These are phyloP conservation scores for Neofusicoccum cordaticola DNA, from an alignment of 2,329 filamentous ascomycete species.

Conservation along the genomic window DNA sequence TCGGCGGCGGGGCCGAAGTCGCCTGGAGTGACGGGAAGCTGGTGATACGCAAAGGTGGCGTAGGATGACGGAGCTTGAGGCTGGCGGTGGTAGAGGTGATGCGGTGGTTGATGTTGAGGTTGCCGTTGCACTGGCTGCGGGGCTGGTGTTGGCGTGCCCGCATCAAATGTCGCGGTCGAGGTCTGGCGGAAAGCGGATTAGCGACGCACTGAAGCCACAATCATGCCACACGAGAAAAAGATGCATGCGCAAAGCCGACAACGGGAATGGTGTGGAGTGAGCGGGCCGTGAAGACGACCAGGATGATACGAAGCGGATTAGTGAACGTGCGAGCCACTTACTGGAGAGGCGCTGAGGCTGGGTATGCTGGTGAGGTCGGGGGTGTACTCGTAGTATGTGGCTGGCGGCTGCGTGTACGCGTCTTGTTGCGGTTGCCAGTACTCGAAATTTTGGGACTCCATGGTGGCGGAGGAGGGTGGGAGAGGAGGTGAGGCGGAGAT, in stretches of 20 bases:
- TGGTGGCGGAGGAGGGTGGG: conserved; percentile 15
- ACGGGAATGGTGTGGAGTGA: background rate
- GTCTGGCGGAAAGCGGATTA: conserved; percentile 22
- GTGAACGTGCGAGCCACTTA: conserved; percentile 23
- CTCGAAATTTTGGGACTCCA: conserved; percentile 37
- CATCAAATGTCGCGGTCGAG: conserved; percentile 35
- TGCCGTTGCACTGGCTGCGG: conserved; percentile 12
- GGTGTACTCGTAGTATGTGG: conserved; percentile 32
- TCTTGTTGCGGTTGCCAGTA: conserved; percentile 36
- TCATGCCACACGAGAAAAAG: background rate
- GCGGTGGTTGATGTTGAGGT: background rate
- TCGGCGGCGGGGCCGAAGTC: conserved; percentile 41
- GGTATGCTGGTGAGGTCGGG: conserved; percentile 36
- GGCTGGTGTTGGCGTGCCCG: conserved; percentile 24
- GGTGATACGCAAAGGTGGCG: conserved; percentile 32
- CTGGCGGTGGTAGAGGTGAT: conserved; percentile 16
- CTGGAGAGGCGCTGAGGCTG: conserved; percentile 38
- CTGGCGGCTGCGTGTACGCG: conserved; percentile 32
- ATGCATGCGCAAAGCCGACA: background rate
- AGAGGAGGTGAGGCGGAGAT: background rate
- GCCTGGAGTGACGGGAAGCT: conserved; percentile 36
- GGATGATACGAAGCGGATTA: conserved; percentile 5
- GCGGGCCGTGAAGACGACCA: conserved; percentile 12
- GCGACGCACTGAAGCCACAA: background rate
- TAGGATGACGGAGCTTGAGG: conserved; percentile 24